Conservation (phyloP, 352 stramenopile genomes). For the Plasmopara muralis region DNA sequence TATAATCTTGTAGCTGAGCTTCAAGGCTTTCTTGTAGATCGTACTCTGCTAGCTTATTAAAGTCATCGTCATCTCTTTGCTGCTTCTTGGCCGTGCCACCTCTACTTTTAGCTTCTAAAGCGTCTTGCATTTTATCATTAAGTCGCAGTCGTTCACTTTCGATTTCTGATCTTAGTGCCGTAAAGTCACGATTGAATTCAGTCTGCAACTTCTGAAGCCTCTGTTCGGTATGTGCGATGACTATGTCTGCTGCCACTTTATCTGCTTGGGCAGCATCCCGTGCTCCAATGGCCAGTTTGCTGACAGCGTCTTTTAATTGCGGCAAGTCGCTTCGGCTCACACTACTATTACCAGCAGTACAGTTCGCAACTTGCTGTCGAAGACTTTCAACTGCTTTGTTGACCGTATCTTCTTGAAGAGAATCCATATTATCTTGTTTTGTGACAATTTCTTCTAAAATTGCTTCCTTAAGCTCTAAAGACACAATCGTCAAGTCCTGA, state of each 20-base stretch:
- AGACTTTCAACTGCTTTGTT: constrained; percentile 8
- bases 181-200: constrained; percentile 17
- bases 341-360: background rate
- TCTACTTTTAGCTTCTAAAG: constrained; percentile 10
- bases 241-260: constrained; percentile 7
- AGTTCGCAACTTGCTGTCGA: constrained; percentile 11
- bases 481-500: constrained; percentile 6
- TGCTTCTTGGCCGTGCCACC: background rate
- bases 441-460: constrained; percentile 31
- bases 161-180: constrained; percentile 10
- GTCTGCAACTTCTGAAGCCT: constrained; percentile 16
- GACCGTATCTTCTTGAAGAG: constrained; percentile 15
- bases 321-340: background rate
- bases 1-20: constrained; percentile 13
- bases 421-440: constrained; percentile 36
- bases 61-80: background rate
- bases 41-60: background rate
- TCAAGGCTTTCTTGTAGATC: constrained; percentile 16
- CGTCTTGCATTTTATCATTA: constrained; percentile 15
- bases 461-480: constrained; percentile 16
- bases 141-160: constrained; percentile 18
- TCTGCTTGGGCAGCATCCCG: constrained; percentile 5
- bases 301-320: background rate
- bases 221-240: constrained; percentile 6
- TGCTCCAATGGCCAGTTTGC: background rate